Evolutionary conservation across 108 stramenopile genomes (phyloP).

Genomic region (Schizochytrium sp.): DNA sequence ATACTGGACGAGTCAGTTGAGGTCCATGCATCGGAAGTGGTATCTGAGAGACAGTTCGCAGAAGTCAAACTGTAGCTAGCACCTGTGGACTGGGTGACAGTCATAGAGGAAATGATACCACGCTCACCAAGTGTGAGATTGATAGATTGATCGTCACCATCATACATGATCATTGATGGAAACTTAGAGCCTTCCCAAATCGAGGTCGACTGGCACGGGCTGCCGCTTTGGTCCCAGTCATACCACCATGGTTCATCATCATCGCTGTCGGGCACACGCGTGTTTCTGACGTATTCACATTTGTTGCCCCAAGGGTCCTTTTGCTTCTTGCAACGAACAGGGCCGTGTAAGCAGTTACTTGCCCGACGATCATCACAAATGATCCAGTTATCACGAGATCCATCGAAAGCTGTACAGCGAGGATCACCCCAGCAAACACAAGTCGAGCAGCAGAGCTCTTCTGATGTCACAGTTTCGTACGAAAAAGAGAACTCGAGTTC

Average conservation of each 20-base stretch:
- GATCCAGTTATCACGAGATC: neutral
- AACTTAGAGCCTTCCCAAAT: neutral
- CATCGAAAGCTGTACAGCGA: neutral
- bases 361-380: constrained; percentile 49
- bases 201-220: neutral
- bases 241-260: neutral
- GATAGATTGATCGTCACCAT: neutral
- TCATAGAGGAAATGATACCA: neutral
- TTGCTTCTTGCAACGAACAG: neutral
- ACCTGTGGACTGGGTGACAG: neutral
- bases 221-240: no score
- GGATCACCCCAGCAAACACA: constrained; percentile 50
- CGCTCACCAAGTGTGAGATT: constrained; percentile 21
- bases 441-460: constrained; percentile 2
- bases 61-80: constrained; percentile 23
- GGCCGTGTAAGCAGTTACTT: neutral
- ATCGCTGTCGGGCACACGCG: neutral
- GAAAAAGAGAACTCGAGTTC: neutral
- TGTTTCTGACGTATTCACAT: constrained; percentile 15
- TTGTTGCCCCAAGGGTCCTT: neutral
- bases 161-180: constrained; percentile 19
- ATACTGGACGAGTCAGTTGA: neutral
- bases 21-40: neutral
- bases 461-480: neutral
- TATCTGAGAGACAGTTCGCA: neutral